These are phyloP conservation scores for Pichia terricola DNA, from an alignment of 1,139 yeast genomes.

Conservation along the genomic window DNA sequence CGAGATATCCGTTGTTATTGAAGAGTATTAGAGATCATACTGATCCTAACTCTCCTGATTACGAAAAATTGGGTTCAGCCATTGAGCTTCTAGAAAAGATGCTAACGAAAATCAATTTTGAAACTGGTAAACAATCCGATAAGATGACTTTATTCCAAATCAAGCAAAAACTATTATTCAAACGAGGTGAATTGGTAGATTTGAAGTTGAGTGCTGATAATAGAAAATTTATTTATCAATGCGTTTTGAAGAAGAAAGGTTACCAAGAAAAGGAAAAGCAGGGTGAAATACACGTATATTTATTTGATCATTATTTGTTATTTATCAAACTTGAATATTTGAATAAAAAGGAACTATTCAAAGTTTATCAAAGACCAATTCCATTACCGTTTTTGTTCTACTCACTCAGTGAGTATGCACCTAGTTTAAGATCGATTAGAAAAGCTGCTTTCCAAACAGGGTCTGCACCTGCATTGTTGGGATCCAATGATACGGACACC, in stretches of 20 bases:
- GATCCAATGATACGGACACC: slow-evolving; percentile 12
- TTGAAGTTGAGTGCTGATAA: slow-evolving; percentile 76
- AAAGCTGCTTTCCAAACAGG: slow-evolving; percentile 29
- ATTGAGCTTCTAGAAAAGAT: slow-evolving; percentile 68
- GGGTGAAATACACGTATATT: slow-evolving; percentile 66
- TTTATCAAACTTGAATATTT: slow-evolving; percentile 81
- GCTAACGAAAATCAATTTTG: slow-evolving; percentile 72
- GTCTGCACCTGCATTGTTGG: slow-evolving; percentile 20
- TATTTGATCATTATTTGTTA: slow-evolving; percentile 80
- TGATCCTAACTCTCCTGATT: slow-evolving; percentile 64
- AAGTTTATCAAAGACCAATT: slow-evolving; percentile 88
- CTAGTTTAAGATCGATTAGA: slow-evolving; percentile 43
- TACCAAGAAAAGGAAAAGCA: slow-evolving; percentile 69
- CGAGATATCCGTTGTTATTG: slow-evolving; percentile 79
- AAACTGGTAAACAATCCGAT: slow-evolving; percentile 92
- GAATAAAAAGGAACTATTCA: slow-evolving; percentile 83
- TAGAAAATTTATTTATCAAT: slow-evolving; percentile 71
- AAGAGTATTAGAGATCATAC: slow-evolving; percentile 81
- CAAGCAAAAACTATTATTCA: slow-evolving; percentile 63
- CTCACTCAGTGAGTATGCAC: slow-evolving; percentile 71
- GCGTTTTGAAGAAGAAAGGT: slow-evolving; percentile 55
- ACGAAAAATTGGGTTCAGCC: slow-evolving; percentile 61
- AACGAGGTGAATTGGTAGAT: slow-evolving; percentile 82
- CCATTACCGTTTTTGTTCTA: slow-evolving; percentile 76
- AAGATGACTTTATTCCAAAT: slow-evolving; percentile 82